phyloP scores from a whole-genome alignment of 768 basidiomycete species.

The Mycena crocata region DNA sequence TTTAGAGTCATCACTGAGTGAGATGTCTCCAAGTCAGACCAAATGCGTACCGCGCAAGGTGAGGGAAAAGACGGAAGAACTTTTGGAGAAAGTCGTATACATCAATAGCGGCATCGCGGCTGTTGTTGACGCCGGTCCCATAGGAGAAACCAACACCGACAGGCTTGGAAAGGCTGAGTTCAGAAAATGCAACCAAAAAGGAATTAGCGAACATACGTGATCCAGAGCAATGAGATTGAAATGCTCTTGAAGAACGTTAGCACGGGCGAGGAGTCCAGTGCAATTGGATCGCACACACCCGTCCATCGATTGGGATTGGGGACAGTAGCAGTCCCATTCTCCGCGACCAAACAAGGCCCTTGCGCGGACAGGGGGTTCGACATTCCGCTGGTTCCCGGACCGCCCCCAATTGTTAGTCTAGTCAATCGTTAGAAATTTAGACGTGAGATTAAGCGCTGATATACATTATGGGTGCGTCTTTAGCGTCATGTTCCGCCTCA shows the following conservation, averaged over 20 bases:
- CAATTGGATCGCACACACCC: neutral
- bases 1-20: no score
- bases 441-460: neutral
- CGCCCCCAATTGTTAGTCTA: conserved; percentile 23
- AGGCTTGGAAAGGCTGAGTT: conserved; percentile 35
- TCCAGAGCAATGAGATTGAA: conserved; percentile 41
- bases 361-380: conserved; percentile 18
- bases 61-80: conserved; percentile 43
- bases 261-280: neutral
- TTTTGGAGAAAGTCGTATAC: conserved; percentile 52
- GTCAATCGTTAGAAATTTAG: neutral
- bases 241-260: conserved; percentile 15
- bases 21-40: no score
- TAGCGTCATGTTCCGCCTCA: conserved; percentile 23
- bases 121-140: conserved; percentile 47
- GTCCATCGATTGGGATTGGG: conserved; percentile 28
- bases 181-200: neutral
- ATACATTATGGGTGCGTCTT: conserved; percentile 18
- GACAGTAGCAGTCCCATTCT: neutral
- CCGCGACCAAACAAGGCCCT: neutral
- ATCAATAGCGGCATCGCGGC: conserved; percentile 44
- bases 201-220: conserved; percentile 33
- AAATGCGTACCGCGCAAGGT: neutral
- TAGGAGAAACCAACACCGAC: conserved; percentile 50
- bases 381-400: conserved; percentile 26